Base-by-base conservation (phyloP, 2,329 filamentous ascomycete genomes). In the Neofusicoccum cordaticola region DNA sequence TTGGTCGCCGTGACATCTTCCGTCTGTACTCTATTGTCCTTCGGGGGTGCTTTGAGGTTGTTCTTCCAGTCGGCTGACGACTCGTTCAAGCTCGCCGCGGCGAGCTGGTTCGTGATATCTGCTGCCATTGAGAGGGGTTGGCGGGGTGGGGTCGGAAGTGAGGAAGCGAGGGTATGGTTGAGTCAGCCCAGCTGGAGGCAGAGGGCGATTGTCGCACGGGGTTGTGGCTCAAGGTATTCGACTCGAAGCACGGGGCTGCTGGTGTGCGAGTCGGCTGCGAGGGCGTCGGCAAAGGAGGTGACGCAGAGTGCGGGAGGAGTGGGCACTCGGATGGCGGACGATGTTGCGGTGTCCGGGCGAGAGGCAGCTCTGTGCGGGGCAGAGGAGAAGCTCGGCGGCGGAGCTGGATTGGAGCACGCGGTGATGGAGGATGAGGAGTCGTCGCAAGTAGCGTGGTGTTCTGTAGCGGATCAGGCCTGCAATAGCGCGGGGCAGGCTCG, bases 1-100 rank as follows among this genome's bases (percentile, higher is more conserved):
- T 97, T 98, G 37, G 94, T 99, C 73, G 93, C 93, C 65, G 94
- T 98, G 67, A 99, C 96, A 90, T 99, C 95, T 91, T 94, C 91
- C 69, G 91, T 95, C 80, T 95, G 91, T 71, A 90, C 87, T 79
- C 91, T 86, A 72, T 83, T 87, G 76, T 95, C 91, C 77, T 89
- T 91, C 64, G 85, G 79, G 61, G 91, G 91, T 66, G 90, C 78
- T 69, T 90, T 92, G 66, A 94, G 79, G 66, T 79, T 86, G 73
- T 88, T 85, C 80, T 91, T 91, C 91, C 91, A 94, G 74, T 92
- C 87, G 35, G 87, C 85, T 68, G 80, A 80, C 63, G 75, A 71
- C 67, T 76, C 82, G 77, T 77, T 81, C 69, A 85, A 74, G 67
- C 82, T 82, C 39, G 83, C 84, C 62, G 81, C 79, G 69, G 84